A percentile compares a stretch with the other conserved stretches of the same genome.
Evolutionary conservation across 108 stramenopile species (phyloP).

Genomic region (Cyclotella atomus): DNA sequence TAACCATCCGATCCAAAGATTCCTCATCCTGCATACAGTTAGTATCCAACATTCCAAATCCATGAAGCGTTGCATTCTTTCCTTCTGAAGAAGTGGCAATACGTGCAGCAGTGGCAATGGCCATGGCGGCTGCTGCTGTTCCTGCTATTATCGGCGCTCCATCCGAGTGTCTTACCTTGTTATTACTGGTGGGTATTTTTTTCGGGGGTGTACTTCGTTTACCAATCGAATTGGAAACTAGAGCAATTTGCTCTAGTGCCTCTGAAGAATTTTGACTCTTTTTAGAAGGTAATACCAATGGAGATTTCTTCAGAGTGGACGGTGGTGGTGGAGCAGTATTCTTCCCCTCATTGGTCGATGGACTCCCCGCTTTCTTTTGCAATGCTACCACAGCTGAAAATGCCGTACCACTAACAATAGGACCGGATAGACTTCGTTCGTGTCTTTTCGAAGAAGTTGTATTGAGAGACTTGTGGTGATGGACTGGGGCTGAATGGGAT

Average conservation of each 20-base stretch:
- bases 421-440: neutral
- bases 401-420: slow-evolving; percentile 9
- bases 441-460: too few relatives aligned
- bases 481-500: too few relatives aligned
- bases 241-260: slow-evolving; percentile 18
- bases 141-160: slow-evolving; percentile 55
- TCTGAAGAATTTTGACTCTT: neutral
- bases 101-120: slow-evolving; percentile 40
- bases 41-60: slow-evolving; percentile 2
- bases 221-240: slow-evolving; percentile 15
- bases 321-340: neutral
- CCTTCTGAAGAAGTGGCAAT: slow-evolving; percentile 30
- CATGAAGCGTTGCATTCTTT: neutral
- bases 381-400: slow-evolving; percentile 12
- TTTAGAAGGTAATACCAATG: too few relatives aligned
- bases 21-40: too few relatives aligned
- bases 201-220: neutral
- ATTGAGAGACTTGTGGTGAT: too few relatives aligned
- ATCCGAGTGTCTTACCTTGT: slow-evolving; percentile 6
- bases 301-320: neutral
- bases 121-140: slow-evolving; percentile 45
- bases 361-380: neutral
- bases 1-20: slow-evolving; percentile 5
- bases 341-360: neutral
- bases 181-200: neutral